Evolutionary conservation across 495 filamentous ascomycete species (phyloP).

Genomic region (Evernia prunastri): DNA sequence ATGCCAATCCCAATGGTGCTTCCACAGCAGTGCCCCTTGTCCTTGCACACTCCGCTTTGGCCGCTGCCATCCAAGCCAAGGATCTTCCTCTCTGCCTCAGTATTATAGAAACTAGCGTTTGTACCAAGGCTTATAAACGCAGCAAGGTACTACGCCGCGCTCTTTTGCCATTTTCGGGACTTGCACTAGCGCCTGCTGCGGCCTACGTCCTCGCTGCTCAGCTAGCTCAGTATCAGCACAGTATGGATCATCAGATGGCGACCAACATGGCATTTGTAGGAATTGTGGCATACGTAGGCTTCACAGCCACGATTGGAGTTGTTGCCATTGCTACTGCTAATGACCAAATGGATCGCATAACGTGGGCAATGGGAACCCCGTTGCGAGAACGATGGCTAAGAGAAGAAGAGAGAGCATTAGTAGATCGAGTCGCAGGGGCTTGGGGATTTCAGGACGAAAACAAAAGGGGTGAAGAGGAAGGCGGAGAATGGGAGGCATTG

Average conservation of each 20-base stretch:
- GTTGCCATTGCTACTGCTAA: conserved; percentile 79
- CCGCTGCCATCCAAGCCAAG: conserved; percentile 67
- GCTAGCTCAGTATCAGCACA: conserved; percentile 55
- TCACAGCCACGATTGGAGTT: conserved; percentile 71
- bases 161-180: conserved; percentile 43
- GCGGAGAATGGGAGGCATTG: conserved; percentile 78
- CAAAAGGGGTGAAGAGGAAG: conserved; percentile 82
- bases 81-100: conserved; percentile 69
- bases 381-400: conserved; percentile 80
- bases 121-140: conserved; percentile 62
- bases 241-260: conserved; percentile 62
- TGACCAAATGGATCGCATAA: conserved; percentile 90
- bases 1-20: conserved; percentile 58
- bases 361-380: conserved; percentile 74
- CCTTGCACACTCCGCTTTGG: conserved; percentile 63
- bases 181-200: conserved; percentile 58
- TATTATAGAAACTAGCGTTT: conserved; percentile 74
- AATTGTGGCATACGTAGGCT: conserved; percentile 70
- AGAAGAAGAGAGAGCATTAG: conserved; percentile 85
- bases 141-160: conserved; percentile 54
- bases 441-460: conserved; percentile 85
- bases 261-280: conserved; percentile 76
- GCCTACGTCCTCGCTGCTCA: conserved; percentile 59
- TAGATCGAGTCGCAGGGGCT: conserved; percentile 75
- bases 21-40: conserved; percentile 62